Evolutionary conservation across 345 rosid genomes (phyloP).

Genomic region (Acer yangbiense): DNA sequence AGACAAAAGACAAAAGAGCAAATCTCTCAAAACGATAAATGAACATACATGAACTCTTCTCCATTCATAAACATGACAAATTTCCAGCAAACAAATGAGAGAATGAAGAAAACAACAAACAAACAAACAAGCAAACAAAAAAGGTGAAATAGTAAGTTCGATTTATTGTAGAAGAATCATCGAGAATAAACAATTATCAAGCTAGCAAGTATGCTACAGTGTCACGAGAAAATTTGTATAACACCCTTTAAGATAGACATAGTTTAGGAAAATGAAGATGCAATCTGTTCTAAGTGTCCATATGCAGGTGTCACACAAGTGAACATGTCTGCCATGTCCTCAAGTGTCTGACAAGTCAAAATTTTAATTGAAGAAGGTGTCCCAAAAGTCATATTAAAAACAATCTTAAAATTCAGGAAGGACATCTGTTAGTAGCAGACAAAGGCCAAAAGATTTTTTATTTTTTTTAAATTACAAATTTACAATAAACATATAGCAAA

Average conservation of each 20-base stretch:
- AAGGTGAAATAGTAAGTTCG: not conserved
- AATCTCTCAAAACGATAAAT: not conserved
- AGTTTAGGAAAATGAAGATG: not conserved
- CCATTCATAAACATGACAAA: not conserved
- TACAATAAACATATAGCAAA: not conserved
- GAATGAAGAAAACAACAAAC: not conserved
- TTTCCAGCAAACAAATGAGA: not conserved
- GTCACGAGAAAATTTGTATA: not conserved
- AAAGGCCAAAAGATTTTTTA: not conserved
- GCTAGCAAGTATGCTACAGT: not conserved
- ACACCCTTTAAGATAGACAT: too few species aligned
- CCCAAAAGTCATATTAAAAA: not conserved
- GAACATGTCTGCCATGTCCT: not conserved
- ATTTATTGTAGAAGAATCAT: not conserved
- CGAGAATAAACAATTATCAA: not conserved
- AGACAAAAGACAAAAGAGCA: not conserved
- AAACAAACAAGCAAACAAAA: constrained; percentile 1
- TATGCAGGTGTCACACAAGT: not conserved
- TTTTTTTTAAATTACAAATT: not conserved
- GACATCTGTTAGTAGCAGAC: not conserved
- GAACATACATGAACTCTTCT: not conserved
- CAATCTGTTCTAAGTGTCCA: not conserved
- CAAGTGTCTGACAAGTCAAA: not conserved
- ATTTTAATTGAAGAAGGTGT: not conserved
- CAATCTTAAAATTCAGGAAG: not conserved